These are phyloP conservation scores for Austroboletus niveus DNA, from an alignment of 1,284 basidiomycete species.

Conservation along the genomic window DNA sequence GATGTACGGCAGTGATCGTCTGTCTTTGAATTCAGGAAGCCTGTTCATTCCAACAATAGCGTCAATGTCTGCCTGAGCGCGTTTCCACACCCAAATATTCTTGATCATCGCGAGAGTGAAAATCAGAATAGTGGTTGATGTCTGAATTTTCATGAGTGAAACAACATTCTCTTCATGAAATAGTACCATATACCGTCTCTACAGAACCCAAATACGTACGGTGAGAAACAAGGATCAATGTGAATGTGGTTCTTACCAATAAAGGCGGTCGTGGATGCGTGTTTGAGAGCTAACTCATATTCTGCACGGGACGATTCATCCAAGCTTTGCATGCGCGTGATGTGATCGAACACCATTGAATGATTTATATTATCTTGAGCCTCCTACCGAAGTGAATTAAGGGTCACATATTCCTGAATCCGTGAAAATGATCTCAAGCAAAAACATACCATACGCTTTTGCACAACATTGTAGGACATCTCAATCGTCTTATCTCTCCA, in stretches of 20 bases:
- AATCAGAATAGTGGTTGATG: conserved; percentile 3
- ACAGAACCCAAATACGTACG: not conserved
- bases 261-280: conserved; percentile 1
- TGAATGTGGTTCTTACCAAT: conserved; percentile 5
- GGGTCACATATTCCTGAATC: not conserved
- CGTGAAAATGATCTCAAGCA: no score
- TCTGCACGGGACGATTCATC: conserved; percentile 1
- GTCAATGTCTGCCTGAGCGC: conserved; percentile 40
- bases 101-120: conserved; percentile 35
- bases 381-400: not conserved
- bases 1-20: conserved; percentile 36
- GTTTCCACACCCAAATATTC: conserved; percentile 30
- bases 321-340: conserved; percentile 10
- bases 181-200: conserved; percentile 14
- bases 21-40: conserved; percentile 40
- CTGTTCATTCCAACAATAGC: conserved; percentile 33
- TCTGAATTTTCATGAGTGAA: not conserved
- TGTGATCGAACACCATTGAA: conserved; percentile 16
- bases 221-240: no score
- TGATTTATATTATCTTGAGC: not conserved
- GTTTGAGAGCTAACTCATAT: conserved; percentile 12
- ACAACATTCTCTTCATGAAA: no score
- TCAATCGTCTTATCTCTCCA: conserved; percentile 7
- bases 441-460: conserved; percentile 10
- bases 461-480: conserved; percentile 14